Conservation (phyloP, 2,329 filamentous ascomycete species). For the Sporothrix euskadiensis region DNA sequence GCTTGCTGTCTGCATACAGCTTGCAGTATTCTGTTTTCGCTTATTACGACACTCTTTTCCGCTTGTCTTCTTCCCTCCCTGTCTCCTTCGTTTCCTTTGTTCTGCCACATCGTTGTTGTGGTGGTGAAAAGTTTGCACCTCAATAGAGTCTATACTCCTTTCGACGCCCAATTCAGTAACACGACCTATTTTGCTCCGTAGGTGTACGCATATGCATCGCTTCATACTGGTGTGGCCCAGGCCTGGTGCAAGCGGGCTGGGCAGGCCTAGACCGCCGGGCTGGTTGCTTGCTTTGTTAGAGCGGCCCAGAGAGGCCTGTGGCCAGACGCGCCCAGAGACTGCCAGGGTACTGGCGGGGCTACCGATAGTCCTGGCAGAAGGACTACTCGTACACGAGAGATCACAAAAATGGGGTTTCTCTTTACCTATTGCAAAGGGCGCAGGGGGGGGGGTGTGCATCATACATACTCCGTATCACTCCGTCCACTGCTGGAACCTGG, state of each 20-base stretch:
- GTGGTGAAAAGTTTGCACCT: not conserved
- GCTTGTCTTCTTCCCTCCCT: not conserved
- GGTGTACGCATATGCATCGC: not conserved
- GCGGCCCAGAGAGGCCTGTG: not conserved
- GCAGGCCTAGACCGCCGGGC: not conserved
- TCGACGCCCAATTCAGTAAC: not conserved
- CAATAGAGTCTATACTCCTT: no score
- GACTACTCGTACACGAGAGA: not conserved
- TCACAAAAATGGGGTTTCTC: not conserved
- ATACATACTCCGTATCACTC: no score
- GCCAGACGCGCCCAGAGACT: conserved; percentile 16
- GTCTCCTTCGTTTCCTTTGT: not conserved
- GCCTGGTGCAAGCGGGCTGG: not conserved
- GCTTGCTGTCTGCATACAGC: not conserved
- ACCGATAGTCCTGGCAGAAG: conserved; percentile 16
- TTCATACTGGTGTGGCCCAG: conserved; percentile 1
- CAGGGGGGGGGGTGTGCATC: not conserved
- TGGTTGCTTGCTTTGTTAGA: not conserved
- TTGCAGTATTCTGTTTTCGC: not conserved
- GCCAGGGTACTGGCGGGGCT: conserved; percentile 13
- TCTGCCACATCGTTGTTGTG: not conserved
- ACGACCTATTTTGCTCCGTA: no score
- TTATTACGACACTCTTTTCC: not conserved
- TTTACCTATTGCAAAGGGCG: not conserved
- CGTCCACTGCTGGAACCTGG: not conserved